Evolutionary conservation across 805 yeast genomes (phyloP).

Genomic region (Myxozyma kluyveri): DNA sequence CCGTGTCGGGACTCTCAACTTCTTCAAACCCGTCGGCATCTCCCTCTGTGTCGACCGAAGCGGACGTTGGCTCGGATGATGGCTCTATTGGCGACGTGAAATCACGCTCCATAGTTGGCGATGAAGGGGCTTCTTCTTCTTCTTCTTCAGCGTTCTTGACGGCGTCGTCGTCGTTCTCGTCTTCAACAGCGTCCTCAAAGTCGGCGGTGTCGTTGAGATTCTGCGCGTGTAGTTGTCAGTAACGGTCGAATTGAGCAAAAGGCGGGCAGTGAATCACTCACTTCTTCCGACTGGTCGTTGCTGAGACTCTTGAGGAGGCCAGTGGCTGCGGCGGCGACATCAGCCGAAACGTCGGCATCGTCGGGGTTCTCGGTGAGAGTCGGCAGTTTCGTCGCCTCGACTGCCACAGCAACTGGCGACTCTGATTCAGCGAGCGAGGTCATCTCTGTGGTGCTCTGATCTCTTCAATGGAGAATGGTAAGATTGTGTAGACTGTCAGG

Average conservation of each 20-base stretch:
- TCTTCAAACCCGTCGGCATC: no score
- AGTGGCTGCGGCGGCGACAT: not conserved
- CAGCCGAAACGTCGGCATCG: not conserved
- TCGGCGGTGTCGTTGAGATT: conserved; percentile 20
- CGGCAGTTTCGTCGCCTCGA: not conserved
- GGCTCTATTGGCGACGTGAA: not conserved
- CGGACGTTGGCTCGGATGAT: not conserved
- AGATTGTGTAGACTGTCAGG: no score
- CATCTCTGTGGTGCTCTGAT: no score
- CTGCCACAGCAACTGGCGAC: no score
- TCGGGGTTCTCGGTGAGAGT: not conserved
- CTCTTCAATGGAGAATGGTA: no score
- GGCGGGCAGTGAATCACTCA: not conserved
- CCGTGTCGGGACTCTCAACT: no score
- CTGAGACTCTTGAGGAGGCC: conserved; percentile 2
- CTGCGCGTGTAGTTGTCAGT: no score
- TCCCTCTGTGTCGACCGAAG: not conserved
- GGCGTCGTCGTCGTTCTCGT: not conserved
- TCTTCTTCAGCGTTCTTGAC: not conserved
- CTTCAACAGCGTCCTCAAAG: no score
- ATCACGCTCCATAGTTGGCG: not conserved
- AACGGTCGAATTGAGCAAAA: no score
- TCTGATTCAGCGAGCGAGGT: no score
- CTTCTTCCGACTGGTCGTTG: conserved; percentile 7
- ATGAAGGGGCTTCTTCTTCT: not conserved